These are phyloP conservation scores for Citrus sp. DNA, from an alignment of 345 rosid genomes.

Conservation along the genomic window DNA sequence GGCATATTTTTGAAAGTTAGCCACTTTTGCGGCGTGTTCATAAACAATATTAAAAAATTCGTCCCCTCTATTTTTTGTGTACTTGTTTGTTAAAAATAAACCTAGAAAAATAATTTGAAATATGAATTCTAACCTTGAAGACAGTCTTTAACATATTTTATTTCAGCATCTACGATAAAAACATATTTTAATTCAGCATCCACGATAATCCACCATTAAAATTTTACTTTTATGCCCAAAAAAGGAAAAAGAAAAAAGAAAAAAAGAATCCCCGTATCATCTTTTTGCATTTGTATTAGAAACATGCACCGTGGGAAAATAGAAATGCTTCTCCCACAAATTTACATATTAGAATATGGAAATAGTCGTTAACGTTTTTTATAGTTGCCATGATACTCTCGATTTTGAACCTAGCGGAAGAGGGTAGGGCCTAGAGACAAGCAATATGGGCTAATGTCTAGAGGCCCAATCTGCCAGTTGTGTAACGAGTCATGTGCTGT, in stretches of 20 bases:
- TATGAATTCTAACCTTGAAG: background rate
- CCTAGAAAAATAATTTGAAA: no score
- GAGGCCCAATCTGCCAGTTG: background rate
- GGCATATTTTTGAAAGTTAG: no score
- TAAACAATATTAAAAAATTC: no score
- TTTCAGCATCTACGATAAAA: background rate
- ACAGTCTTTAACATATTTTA: background rate
- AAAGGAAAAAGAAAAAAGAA: no score
- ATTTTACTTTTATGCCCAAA: background rate
- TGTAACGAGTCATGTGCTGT: no score
- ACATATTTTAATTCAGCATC: no score
- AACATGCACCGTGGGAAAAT: background rate
- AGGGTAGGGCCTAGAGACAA: background rate
- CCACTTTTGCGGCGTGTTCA: no score
- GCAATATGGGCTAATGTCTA: background rate
- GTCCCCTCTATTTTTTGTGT: no score
- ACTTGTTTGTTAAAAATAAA: no score
- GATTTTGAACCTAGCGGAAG: background rate
- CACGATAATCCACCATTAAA: background rate
- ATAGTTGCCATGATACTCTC: no score
- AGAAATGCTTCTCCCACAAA: background rate
- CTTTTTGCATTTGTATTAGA: background rate
- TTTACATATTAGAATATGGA: no score
- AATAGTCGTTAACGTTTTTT: fast-evolving
- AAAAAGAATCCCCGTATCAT: no score